phyloP scores from a whole-genome alignment of 768 basidiomycete genomes.

The Macrolepiota albuminosa region DNA sequence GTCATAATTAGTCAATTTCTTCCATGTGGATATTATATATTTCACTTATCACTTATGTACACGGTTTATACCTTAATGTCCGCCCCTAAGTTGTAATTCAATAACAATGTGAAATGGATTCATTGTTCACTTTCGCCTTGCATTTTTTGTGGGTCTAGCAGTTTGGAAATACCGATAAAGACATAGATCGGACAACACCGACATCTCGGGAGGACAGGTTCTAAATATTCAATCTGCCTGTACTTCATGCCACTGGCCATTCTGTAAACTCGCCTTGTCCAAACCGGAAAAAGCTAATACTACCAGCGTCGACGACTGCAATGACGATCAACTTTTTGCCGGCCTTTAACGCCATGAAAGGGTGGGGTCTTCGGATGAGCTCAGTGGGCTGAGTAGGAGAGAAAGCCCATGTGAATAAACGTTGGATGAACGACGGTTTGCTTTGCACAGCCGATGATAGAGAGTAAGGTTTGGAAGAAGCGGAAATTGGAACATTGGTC shows the following conservation, averaged over 20 bases:
- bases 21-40: not conserved
- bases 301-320: conserved; percentile 86
- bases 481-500: not conserved
- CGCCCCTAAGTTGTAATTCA: not conserved
- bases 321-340: conserved; percentile 83
- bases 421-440: conserved; percentile 20
- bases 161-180: not conserved
- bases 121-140: not conserved
- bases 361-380: conserved; percentile 47
- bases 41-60: not conserved
- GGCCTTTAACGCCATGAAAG: conserved; percentile 76
- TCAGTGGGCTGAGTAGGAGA: conserved; percentile 10
- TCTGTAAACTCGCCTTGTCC: conserved; percentile 82
- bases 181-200: not conserved
- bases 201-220: not conserved
- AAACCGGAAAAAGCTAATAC: conserved; percentile 84
- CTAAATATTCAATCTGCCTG: not conserved
- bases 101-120: not conserved
- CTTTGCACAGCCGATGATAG: not conserved
- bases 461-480: not conserved
- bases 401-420: conserved; percentile 24
- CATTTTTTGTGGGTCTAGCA: not conserved
- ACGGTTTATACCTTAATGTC: not conserved
- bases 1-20: conserved; percentile 1
- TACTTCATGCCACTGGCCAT: conserved; percentile 58